Conservation (phyloP, 148 eudicot species). For the Arbutus unedo region DNA sequence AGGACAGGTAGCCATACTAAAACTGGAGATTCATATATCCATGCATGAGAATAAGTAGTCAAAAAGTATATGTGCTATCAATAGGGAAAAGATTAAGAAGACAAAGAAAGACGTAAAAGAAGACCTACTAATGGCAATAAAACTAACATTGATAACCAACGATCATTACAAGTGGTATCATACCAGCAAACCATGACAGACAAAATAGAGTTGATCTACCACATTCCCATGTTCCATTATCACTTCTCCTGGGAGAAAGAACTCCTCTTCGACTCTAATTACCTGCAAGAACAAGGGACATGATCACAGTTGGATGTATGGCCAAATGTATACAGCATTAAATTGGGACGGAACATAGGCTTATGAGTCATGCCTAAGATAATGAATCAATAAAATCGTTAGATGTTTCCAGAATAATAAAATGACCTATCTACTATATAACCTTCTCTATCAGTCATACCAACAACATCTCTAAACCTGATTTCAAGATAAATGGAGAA, state of each 20-base stretch:
- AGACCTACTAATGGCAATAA: background rate
- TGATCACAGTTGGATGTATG: background rate
- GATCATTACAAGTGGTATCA: background rate
- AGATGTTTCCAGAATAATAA: background rate
- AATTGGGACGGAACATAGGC: background rate
- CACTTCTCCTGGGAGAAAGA: constrained; percentile 96
- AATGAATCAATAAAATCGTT: background rate
- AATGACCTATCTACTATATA: background rate
- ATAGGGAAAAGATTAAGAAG: background rate
- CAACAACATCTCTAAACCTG: background rate
- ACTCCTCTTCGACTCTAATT: constrained; percentile 80
- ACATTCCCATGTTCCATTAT: constrained; percentile 88
- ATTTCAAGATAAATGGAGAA: background rate
- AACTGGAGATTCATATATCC: background rate
- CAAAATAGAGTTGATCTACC: constrained; percentile 94
- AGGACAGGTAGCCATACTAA: background rate
- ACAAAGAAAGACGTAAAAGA: background rate
- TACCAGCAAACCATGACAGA: constrained; percentile 85
- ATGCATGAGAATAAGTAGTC: background rate
- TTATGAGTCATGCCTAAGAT: background rate
- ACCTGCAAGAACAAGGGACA: constrained; percentile 44
- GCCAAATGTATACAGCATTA: background rate
- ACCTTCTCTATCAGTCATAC: background rate
- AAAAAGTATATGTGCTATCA: background rate
- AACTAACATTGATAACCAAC: background rate